Percentiles rank a stretch among this genome's conserved stretches.
Evolutionary conservation across 805 yeast species (phyloP).

Genomic region (Suhomyces vadensis): DNA sequence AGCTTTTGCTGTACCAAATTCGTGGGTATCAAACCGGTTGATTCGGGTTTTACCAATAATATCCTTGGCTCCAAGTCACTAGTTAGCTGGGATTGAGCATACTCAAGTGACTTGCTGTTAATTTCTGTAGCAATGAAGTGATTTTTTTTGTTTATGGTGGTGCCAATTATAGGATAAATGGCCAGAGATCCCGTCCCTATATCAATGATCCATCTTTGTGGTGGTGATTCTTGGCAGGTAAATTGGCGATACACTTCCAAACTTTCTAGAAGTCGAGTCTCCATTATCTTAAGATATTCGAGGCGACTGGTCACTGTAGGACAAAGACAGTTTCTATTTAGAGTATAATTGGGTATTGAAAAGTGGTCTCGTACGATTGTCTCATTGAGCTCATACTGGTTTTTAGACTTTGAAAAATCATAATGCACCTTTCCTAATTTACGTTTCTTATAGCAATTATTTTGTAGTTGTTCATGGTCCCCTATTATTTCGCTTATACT

Average conservation of each 20-base stretch:
- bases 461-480: conserved; percentile 8
- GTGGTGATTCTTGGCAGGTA: neutral
- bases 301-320: conserved; percentile 21
- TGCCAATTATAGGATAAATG: conserved; percentile 19
- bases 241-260: conserved; percentile 8
- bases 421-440: conserved; percentile 6
- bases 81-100: conserved; percentile 8
- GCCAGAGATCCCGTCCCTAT: conserved; percentile 24
- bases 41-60: neutral
- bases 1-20: neutral
- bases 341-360: conserved; percentile 9
- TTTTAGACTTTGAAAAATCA: conserved; percentile 14
- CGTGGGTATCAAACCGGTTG: conserved; percentile 4
- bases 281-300: conserved; percentile 19
- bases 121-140: conserved; percentile 19
- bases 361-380: conserved; percentile 14
- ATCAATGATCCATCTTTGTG: conserved; percentile 14
- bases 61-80: neutral
- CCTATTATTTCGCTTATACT: conserved; percentile 2
- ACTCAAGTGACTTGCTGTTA: conserved; percentile 12
- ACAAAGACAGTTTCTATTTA: conserved; percentile 17
- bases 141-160: neutral
- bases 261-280: conserved; percentile 11
- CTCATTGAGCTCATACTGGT: conserved; percentile 19
- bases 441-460: conserved; percentile 9